Evolutionary conservation across 345 rosid species (phyloP), one percentile per base, ranked within the genome.

Genomic region (Syzygium grande): DNA sequence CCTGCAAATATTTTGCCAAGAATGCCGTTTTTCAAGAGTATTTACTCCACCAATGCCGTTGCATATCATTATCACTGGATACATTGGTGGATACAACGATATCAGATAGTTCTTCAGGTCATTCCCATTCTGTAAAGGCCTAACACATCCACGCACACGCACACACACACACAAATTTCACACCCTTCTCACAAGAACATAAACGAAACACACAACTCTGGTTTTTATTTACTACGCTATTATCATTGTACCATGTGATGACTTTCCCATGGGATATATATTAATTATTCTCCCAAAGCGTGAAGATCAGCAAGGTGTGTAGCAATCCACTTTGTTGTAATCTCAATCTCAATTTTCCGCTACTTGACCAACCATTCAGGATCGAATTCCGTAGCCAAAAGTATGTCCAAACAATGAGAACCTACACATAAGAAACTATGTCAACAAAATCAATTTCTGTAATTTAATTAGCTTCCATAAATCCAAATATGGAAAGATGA

Each of bases 41-140:
- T 59, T 59, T 27, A 29, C 0, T 25, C 65, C 65, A 59, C 10
- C 65, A 52, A 92, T 89, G 77, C 90, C 95, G 0, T 58, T 54
- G 87, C 95, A 94, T 11, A 94, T n/a, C 29, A 13, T 73, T 49
- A 77, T 87, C 25, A 93, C 90, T 30, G 52, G 79, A 77, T 89
- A 77, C 5, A 59, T 59, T 27, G 68, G 68, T 12, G 65, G 65
- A 59, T 59, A 29, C 30, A 29, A 59, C 30, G 17, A 59, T 59
- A 27, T 0, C 0, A 59, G 68, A 30, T 59, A 59, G 65, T 59
- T 59, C 22, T 17, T 43, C 65, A 59, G n/a, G 65, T 12, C 65
- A 59, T 25, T 59, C 16, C 30, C 30, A 25, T 29, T 59, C 29
- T 59, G 30, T 59, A 59, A 59, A 27, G n/a, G n/a, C 65, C 65